Conservation (phyloP, 2,329 filamentous ascomycete genomes). For the Pseudopyricularia cyperi region DNA sequence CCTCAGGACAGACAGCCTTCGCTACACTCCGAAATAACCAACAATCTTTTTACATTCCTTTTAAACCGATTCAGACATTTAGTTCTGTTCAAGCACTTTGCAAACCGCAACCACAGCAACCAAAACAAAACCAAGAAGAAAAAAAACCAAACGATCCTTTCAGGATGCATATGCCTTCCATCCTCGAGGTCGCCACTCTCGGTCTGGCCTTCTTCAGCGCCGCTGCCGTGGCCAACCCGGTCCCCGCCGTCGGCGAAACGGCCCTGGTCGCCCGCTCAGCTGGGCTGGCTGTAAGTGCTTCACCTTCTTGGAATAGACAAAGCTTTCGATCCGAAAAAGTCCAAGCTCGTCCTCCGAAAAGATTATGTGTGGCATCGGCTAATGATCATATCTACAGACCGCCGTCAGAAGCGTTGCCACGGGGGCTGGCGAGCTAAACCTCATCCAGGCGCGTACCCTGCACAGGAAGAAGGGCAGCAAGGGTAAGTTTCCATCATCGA, state of each 20-base stretch:
- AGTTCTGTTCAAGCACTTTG: background rate
- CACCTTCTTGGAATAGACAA: too few species aligned
- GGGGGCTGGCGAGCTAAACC: background rate
- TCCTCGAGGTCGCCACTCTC: slow-evolving; percentile 1
- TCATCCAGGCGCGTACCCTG: background rate
- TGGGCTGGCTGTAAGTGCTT: background rate
- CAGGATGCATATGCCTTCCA: slow-evolving; percentile 1
- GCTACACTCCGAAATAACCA: background rate
- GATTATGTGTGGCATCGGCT: too few species aligned
- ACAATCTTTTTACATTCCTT: background rate
- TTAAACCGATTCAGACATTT: background rate
- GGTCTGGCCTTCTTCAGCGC: background rate
- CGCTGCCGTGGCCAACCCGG: background rate
- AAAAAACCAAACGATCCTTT: background rate
- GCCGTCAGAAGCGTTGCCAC: background rate
- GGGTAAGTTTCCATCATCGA: background rate
- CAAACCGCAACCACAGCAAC: background rate
- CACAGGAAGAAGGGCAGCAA: slow-evolving; percentile 2
- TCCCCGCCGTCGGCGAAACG: background rate
- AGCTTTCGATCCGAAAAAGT: too few species aligned
- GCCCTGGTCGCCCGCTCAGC: background rate
- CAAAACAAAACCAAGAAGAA: background rate
- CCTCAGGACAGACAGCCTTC: background rate
- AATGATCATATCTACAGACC: background rate
- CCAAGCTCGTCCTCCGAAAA: too few species aligned